Evolutionary conservation across 2,329 filamentous ascomycete species (phyloP), one percentile per base, ranked within the genome.

Genomic region (Westerdykella sp.): DNA sequence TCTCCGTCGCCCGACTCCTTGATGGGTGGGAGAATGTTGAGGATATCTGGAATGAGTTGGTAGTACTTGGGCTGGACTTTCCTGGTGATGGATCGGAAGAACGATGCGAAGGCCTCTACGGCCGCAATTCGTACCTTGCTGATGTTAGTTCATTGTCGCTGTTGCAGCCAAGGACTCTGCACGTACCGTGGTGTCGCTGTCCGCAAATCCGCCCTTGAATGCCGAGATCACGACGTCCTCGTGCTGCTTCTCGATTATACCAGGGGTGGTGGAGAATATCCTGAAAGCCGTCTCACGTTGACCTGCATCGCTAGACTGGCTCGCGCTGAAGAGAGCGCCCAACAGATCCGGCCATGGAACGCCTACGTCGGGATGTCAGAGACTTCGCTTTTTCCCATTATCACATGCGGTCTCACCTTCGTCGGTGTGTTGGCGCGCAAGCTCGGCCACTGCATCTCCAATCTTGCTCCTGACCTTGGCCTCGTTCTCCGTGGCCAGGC

Each of bases 41-140:
- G 81, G 34, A 98, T 85, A 54, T 95, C 88, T 15, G 90, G 87
- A 16, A 97, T 82, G 9, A 98, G 78, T 6, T 78, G 71, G 65
- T 85, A 95, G 72, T 94, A 98, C 68, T 94, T 95, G 47, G 79
- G 71, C 68, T 96, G 90, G 13, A 80, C 79, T 70, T 94, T 95
- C 74, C 94, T 96, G 62, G 74, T 78, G 56, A 97, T 81, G 44
- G 85, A 93, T 54, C 87, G 81, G 78, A 98, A 98, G 73, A 98
- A 97, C 3, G 90, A 84, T 14, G 91, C 86, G 64, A 98, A 98
- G 6, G 93, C 93, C 64, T 96, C 90, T 82, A 97, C 95, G 43
- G 93, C 90, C 37, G 90, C 84, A 45, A 98, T 81, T 52, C 89
- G 86, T 45, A 98, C 91, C 80, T 91, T 40, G 36, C 21, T 21